These are phyloP conservation scores for Picea mariana DNA, from an alignment of 83 land plant species.

Conservation along the genomic window DNA sequence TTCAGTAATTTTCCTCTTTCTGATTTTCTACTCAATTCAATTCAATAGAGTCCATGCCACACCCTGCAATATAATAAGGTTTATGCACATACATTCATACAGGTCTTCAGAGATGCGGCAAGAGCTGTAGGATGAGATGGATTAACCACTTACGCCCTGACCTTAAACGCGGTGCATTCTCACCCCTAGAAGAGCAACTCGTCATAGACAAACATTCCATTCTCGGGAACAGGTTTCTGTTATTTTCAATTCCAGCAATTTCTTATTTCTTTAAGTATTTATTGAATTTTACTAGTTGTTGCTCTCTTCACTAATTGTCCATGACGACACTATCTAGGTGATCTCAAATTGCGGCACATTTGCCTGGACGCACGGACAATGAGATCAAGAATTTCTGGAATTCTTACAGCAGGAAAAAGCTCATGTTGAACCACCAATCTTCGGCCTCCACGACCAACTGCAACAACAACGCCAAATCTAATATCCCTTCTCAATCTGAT, in stretches of 20 bases:
- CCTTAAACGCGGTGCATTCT: not conserved
- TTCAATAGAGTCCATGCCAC: too few species aligned
- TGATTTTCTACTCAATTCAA: too few species aligned
- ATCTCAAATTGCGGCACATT: not conserved
- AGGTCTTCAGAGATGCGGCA: not conserved
- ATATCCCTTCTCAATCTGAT: too few species aligned
- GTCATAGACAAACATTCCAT: not conserved
- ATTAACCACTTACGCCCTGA: not conserved
- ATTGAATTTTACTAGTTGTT: too few species aligned
- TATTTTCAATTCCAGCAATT: too few species aligned
- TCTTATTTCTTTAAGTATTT: too few species aligned
- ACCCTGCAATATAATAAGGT: too few species aligned
- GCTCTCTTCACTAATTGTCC: too few species aligned
- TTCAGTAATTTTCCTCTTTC: too few species aligned
- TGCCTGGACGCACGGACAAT: not conserved
- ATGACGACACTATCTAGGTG: not conserved
- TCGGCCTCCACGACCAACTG: too few species aligned
- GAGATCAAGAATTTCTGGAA: conserved; percentile 8
- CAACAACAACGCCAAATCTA: too few species aligned
- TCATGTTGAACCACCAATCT: not conserved
- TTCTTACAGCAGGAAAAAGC: not conserved
- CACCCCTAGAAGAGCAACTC: not conserved
- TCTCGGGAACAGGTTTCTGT: not conserved
- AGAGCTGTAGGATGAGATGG: not conserved
- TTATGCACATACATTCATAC: too few species aligned